Conservation (phyloP, 2,329 filamentous ascomycete genomes). For the Xylariaceae sp. region DNA sequence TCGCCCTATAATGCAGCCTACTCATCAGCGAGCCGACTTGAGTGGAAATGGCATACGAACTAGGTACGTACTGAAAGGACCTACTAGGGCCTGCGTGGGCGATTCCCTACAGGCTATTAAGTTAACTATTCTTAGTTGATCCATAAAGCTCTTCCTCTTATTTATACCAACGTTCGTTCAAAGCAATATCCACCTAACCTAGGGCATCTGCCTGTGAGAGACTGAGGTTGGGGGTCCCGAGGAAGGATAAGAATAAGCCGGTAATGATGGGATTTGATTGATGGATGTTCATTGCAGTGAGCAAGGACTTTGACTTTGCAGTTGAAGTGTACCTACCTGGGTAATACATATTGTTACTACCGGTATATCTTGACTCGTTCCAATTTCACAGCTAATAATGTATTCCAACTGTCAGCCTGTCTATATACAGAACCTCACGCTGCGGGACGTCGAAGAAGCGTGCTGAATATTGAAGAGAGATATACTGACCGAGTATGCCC, state of each 20-base stretch:
- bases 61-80: background rate
- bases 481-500: constrained; percentile 2
- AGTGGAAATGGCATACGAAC: background rate
- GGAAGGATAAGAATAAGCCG: background rate
- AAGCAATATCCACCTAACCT: background rate
- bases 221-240: background rate
- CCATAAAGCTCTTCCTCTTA: background rate
- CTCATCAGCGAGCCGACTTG: constrained; percentile 6
- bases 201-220: background rate
- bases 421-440: background rate
- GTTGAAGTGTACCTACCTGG: no score
- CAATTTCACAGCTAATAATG: background rate
- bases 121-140: background rate
- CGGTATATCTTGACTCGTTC: background rate
- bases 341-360: no score
- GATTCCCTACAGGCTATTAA: background rate
- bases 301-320: background rate
- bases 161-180: background rate
- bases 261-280: constrained; percentile 6
- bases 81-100: background rate
- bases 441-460: background rate
- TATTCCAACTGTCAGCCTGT: background rate
- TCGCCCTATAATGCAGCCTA: constrained; percentile 1
- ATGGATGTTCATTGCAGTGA: constrained; percentile 8
- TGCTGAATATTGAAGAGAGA: background rate